These are phyloP conservation scores for Flaveria sonorensis DNA, from an alignment of 129 eudicot genomes.

Conservation along the genomic window DNA sequence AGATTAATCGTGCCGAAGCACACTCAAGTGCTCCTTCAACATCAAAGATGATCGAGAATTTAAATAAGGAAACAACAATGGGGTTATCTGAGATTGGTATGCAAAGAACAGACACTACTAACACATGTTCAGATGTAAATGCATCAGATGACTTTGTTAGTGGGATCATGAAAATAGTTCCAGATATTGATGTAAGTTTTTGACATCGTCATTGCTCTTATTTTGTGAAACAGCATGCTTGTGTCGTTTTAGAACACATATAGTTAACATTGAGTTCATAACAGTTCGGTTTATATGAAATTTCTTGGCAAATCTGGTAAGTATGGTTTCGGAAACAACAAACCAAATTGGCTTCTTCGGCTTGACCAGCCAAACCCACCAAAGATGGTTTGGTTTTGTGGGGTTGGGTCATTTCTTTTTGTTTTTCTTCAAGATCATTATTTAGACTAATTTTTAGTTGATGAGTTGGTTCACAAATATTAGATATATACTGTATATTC, in stretches of 20 bases:
- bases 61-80: slow-evolving; percentile 27
- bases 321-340: neutral
- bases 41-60: slow-evolving; percentile 37
- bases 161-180: slow-evolving; percentile 95
- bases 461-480: neutral
- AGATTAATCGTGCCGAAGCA: slow-evolving; percentile 54
- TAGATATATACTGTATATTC: neutral
- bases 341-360: neutral
- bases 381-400: neutral
- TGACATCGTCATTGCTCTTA: neutral
- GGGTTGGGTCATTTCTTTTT: neutral
- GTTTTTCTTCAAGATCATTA: neutral
- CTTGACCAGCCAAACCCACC: neutral
- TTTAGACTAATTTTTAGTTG: neutral
- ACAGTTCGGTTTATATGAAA: neutral
- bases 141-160: slow-evolving; percentile 75
- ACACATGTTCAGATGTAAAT: slow-evolving; percentile 47
- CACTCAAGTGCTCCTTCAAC: slow-evolving; percentile 45
- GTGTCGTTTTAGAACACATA: neutral
- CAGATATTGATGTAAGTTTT: slow-evolving; percentile 88
- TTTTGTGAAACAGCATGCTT: slow-evolving; percentile 7
- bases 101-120: slow-evolving; percentile 44
- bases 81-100: slow-evolving; percentile 40
- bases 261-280: neutral
- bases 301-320: neutral